A percentile compares a stretch with the other conserved stretches of the same genome.
These are phyloP conservation scores for Zymoseptoria pseudotritici DNA, from an alignment of 2,329 filamentous ascomycete genomes.

Conservation along the genomic window DNA sequence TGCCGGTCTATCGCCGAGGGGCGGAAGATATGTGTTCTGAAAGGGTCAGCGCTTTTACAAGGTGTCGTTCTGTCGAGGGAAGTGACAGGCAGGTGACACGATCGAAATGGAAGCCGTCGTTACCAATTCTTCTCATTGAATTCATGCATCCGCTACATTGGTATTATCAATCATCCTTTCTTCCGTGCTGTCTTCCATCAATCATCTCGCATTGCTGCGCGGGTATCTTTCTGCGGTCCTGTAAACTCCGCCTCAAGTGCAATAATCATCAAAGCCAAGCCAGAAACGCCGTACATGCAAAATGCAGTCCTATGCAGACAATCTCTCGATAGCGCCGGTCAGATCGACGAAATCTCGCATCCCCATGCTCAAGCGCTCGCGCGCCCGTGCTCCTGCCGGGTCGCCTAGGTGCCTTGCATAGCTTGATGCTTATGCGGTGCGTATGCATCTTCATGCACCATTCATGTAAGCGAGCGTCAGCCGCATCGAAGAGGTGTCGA, in stretches of 20 bases:
- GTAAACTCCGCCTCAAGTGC: neutral
- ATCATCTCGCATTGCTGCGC: neutral
- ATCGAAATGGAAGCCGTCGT: neutral
- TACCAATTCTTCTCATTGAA: neutral
- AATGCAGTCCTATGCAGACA: neutral
- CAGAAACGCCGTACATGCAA: neutral
- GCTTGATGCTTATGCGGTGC: neutral
- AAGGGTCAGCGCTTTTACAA: neutral
- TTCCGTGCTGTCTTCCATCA: neutral
- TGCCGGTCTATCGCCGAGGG: neutral
- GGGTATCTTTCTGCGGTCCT: neutral
- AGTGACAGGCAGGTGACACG: neutral
- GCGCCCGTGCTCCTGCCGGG: neutral
- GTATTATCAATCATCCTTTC: neutral
- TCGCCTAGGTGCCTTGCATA: neutral
- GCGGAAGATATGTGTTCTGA: neutral
- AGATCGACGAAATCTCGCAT: neutral
- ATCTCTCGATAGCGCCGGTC: neutral
- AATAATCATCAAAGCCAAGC: neutral
- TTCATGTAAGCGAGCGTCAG: neutral
- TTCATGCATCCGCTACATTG: neutral
- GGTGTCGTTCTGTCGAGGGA: no score
- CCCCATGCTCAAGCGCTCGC: neutral
- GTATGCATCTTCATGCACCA: neutral
- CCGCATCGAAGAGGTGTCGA: neutral